phyloP scores from a whole-genome alignment of 2,329 filamentous ascomycete species.

The Ophiocordyceps sinensis region DNA sequence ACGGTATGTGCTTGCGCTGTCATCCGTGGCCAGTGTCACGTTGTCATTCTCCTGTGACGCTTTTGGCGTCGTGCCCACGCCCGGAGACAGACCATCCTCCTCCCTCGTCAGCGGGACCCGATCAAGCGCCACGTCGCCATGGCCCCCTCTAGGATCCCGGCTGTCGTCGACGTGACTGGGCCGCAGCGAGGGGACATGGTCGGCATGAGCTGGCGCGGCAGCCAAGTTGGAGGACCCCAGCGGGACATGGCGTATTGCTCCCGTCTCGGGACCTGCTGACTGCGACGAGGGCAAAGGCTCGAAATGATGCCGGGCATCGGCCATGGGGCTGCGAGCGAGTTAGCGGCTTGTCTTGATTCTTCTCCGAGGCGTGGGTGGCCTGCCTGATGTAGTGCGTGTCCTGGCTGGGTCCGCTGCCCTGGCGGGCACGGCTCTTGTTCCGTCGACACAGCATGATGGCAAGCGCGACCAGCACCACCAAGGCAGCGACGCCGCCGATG shows the following conservation, averaged over 20 bases:
- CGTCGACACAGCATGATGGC: slow-evolving; percentile 29
- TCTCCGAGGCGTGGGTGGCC: not conserved
- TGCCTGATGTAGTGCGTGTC: slow-evolving; percentile 25
- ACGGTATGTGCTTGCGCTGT: slow-evolving; percentile 7
- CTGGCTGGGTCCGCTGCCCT: slow-evolving; percentile 24
- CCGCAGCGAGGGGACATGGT: not conserved
- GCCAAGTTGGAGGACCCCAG: not conserved
- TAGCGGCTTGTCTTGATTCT: not conserved
- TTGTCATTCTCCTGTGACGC: slow-evolving; percentile 18
- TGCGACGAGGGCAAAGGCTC: slow-evolving; percentile 14
- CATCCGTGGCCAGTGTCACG: slow-evolving; percentile 4
- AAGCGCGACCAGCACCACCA: slow-evolving; percentile 27
- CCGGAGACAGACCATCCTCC: slow-evolving; percentile 30
- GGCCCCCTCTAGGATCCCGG: slow-evolving; percentile 9
- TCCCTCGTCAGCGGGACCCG: slow-evolving; percentile 24
- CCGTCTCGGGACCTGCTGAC: slow-evolving; percentile 5
- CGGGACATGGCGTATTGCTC: not conserved
- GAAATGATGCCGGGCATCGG: slow-evolving; percentile 10
- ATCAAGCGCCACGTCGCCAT: slow-evolving; percentile 16
- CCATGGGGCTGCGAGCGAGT: slow-evolving; percentile 15
- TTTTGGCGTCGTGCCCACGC: slow-evolving; percentile 25
- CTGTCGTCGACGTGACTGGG: not conserved
- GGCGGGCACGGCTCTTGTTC: slow-evolving; percentile 24
- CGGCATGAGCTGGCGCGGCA: not conserved
- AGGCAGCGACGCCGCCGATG: slow-evolving; percentile 33